Evolutionary conservation across 2,329 filamentous ascomycete genomes (phyloP), one percentile per base, ranked within the genome.

Genomic region (Ascochyta viciae-villosae): DNA sequence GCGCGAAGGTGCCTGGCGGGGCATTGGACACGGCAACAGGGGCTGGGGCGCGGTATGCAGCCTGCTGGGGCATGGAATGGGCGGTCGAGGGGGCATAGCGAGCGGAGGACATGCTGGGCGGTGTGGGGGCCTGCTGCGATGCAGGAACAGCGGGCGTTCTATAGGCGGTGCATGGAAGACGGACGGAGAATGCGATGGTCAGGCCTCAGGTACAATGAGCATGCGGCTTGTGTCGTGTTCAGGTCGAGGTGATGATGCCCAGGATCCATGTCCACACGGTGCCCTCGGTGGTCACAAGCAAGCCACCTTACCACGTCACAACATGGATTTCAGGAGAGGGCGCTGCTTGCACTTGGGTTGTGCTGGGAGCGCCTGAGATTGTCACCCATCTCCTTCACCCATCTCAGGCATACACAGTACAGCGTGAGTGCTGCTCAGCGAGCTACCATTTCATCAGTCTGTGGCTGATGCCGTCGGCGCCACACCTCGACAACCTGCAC

Each of bases 1-100:
- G 88, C 48, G 89, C 81, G 76, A 99, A 98, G 57, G 94, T 98
- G 65, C 95, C 95, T 15, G 78, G 76, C 19, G 79, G 80, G 29
- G 75, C 76, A 71, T 75, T 71, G 58, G 68, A 70, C 45, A 63
- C 60, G 35, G 64, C 58, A 13, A 65, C 63, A 58, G 71, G 57
- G 39, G 64, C 68, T 6, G 73, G 66, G 38, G 71, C 68, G 50
- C 70, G 68, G 61, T 73, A 75, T 58, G 70, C 74, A 55, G 70
- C 70, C 53, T 74, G 74, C 58, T 75, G 69, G 53, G 74, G 64
- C 60, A 73, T 65, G 48, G 71, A 65, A 35, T 68, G 68, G 49
- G 71, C 62, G 47, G 68, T 63, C 51, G 74, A 67, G 60, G 70
- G 66, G 58, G 70, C 72, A 66, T 75, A 77, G 59, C 71, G 71